Percentiles rank a stretch among this genome's conserved stretches.
Evolutionary conservation across 2,329 filamentous ascomycete genomes (phyloP).

Genomic region (Paraconiothyrium sp.): DNA sequence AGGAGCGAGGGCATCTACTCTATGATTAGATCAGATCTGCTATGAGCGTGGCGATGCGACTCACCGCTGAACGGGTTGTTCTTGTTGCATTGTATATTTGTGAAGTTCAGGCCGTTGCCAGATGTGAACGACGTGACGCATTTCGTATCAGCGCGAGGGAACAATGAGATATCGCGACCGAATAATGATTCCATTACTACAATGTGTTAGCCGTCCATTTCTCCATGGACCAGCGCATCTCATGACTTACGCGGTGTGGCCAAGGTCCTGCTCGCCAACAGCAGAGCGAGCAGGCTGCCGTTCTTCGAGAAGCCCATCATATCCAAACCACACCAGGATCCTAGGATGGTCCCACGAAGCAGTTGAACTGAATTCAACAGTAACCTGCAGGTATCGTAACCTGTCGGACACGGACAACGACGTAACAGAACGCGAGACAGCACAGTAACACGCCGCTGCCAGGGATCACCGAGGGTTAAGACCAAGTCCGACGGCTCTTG

Average conservation of each 20-base stretch:
- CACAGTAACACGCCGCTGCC: neutral
- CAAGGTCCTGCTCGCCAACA: conserved; percentile 32
- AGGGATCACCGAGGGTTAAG: conserved; percentile 14
- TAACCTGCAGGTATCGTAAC: conserved; percentile 5
- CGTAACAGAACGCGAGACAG: conserved; percentile 5
- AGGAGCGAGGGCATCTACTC: conserved; percentile 30
- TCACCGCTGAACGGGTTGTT: conserved; percentile 42
- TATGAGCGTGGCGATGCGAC: neutral
- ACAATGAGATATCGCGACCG: conserved; percentile 22
- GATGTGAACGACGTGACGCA: conserved; percentile 37
- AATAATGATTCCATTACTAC: conserved; percentile 29
- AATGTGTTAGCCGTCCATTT: conserved; percentile 23
- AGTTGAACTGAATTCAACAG: neutral
- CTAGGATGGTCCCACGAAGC: neutral
- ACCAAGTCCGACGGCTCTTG: conserved; percentile 7
- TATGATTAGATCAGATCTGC: conserved; percentile 14
- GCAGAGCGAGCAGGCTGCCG: conserved; percentile 29
- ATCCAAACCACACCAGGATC: conserved; percentile 1
- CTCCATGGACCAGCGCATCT: neutral
- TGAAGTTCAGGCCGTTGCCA: conserved; percentile 43
- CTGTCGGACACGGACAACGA: conserved; percentile 11
- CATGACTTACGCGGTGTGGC: conserved; percentile 36
- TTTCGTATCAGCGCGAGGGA: conserved; percentile 19
- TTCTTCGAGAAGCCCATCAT: conserved; percentile 11
- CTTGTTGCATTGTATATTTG: conserved; percentile 36